Conservation (phyloP, 345 rosid genomes). For the Camelina laxa region DNA sequence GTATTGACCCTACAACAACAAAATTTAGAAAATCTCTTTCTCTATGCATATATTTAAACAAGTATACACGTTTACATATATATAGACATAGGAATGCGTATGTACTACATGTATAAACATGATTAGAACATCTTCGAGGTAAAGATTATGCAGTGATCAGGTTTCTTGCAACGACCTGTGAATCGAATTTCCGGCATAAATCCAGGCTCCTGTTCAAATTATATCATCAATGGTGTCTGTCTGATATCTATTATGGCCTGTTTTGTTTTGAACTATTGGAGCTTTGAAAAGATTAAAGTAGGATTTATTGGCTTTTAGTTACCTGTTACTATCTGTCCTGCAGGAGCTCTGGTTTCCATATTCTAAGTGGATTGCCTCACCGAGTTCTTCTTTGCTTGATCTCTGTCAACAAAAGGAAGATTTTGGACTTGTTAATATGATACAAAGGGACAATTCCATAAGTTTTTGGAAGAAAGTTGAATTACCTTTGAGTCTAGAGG, state of each 20-base stretch:
- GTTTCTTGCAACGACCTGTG: conserved; percentile 32
- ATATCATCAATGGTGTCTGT: conserved; percentile 29
- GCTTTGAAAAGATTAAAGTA: conserved; percentile 4
- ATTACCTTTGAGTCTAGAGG: conserved; percentile 23
- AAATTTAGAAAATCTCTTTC: background rate
- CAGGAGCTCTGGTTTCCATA: conserved; percentile 31
- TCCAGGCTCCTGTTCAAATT: conserved; percentile 32
- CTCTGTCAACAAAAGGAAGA: conserved; percentile 21
- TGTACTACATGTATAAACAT: conserved; percentile 9
- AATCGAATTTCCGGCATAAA: conserved; percentile 25
- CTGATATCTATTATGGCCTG: background rate
- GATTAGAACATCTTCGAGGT: conserved; percentile 23
- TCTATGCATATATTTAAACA: conserved; percentile 40
- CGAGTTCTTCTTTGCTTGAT: conserved; percentile 29
- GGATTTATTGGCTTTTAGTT: background rate
- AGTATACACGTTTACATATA: conserved; percentile 33
- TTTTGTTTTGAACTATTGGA: background rate
- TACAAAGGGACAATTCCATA: background rate
- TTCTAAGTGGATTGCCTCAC: conserved; percentile 24
- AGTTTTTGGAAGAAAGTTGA: background rate
- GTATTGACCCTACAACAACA: conserved; percentile 23
- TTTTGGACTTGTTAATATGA: background rate
- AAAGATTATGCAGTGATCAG: conserved; percentile 35
- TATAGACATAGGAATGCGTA: conserved; percentile 25
- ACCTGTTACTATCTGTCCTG: conserved; percentile 39